A percentile compares a stretch with the other conserved stretches of the same genome.
These are phyloP conservation scores for Solanum phureja DNA, from an alignment of 257 asterid species.

Conservation along the genomic window DNA sequence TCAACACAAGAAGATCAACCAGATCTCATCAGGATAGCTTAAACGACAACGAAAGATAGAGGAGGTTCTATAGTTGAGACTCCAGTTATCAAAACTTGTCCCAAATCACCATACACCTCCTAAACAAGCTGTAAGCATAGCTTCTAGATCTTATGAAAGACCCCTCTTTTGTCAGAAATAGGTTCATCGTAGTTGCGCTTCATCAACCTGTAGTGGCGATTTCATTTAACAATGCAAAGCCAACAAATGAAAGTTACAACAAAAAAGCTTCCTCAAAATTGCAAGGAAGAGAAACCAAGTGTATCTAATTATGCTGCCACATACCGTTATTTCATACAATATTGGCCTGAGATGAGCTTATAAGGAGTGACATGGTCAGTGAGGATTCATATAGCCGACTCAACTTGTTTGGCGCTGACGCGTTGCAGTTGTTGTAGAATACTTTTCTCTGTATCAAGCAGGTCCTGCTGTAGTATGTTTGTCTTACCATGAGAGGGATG, in stretches of 20 bases:
- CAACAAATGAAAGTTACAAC: neutral
- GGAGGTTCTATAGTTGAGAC: neutral
- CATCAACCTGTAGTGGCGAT: neutral
- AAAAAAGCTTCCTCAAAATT: neutral
- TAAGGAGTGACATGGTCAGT: neutral
- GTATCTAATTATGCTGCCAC: neutral
- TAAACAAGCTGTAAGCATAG: neutral
- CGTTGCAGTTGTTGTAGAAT: neutral
- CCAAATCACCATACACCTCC: neutral
- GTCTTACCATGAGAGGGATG: too few species aligned
- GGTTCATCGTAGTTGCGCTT: neutral
- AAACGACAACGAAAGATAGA: neutral
- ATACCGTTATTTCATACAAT: neutral
- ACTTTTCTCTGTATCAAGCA: neutral
- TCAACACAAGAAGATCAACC: neutral
- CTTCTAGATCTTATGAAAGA: neutral
- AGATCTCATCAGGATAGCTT: neutral
- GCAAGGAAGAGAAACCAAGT: neutral
- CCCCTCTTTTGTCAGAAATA: neutral
- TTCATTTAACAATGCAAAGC: neutral
- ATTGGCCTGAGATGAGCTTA: neutral
- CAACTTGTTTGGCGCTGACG: neutral
- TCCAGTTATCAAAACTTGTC: neutral
- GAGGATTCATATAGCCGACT: neutral
- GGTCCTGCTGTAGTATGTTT: too few species aligned